Base-by-base conservation (phyloP, 1,284 basidiomycete genomes). In the Athelia sp. region DNA sequence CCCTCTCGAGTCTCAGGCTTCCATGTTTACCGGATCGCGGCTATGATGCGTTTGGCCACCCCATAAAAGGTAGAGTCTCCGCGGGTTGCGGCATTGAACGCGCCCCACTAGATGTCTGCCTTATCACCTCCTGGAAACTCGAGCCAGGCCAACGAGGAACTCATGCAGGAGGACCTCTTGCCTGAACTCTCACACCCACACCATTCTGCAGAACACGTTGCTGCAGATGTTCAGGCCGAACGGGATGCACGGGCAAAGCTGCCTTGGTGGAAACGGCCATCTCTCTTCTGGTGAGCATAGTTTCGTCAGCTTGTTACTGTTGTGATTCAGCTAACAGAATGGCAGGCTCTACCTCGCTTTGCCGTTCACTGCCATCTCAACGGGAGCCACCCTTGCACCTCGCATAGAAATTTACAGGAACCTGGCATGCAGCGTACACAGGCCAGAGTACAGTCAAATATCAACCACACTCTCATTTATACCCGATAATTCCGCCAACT, bases 231-330 rank as follows among this genome's bases (percentile, higher is more conserved):
- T 49, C 59, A 62, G 26, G 56, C 59, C n/a, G 68, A 71, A 50
- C 50, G 60, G 40, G 49, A 55, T 10, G 56, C 50, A 9, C 58
- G 63, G 53, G 56, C 54, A 49, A 57, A 43, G 24, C 67, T 73
- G 34, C 80, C 84, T 0, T 88, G 85, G 85, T 88, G 82, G 76
- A 84, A 69, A 62, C 68, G 73, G 45, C 85, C 87, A 6, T 84
- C 84, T 0, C 73, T 83, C 0, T 76, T 72, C 67, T 90, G 87
- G 87, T 87, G 56, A 54, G 78, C 69, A 1, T n/a, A 45, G 10
- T 35, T n/a, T 8, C 31, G 21, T 49, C 26, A 43, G 34, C n/a
- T 43, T 24, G 15, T 43, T 11, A 44, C 17, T 13, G 19, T 36
- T 32, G 15, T 10, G 34, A 2, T 32, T 26, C 13, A 43, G 29